A percentile compares a stretch with the other conserved stretches of the same genome.
These are phyloP conservation scores for Microthlaspi erraticum DNA, from an alignment of 345 rosid species.

Conservation along the genomic window DNA sequence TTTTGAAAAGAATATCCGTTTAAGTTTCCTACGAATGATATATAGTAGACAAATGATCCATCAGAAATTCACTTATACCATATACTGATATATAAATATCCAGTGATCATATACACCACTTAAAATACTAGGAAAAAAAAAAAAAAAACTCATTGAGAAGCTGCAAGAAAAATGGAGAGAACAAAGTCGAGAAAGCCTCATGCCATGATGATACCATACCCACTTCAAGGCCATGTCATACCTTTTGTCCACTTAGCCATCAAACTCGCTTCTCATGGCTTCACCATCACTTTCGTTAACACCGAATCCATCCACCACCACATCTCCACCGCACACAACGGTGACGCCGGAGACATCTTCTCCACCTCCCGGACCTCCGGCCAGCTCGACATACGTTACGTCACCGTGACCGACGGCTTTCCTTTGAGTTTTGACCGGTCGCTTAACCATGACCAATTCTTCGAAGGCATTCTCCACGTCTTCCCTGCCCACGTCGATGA, in stretches of 20 bases:
- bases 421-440: constrained; percentile 64
- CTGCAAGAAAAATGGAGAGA: constrained; percentile 21
- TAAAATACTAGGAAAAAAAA: constrained; percentile 4
- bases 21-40: background rate
- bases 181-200: constrained; percentile 46
- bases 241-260: constrained; percentile 63
- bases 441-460: constrained; percentile 65
- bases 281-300: constrained; percentile 73
- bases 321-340: constrained; percentile 43
- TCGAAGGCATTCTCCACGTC: constrained; percentile 57
- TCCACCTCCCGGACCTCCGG: constrained; percentile 40
- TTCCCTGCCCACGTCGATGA: constrained; percentile 62
- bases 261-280: constrained; percentile 71
- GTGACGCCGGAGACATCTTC: constrained; percentile 46
- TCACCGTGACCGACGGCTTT: constrained; percentile 60
- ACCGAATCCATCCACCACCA: constrained; percentile 64
- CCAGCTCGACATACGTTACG: constrained; percentile 58
- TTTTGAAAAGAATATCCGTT: background rate
- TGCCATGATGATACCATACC: constrained; percentile 58
- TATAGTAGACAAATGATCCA: background rate
- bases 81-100: constrained; percentile 23
- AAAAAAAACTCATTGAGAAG: background rate
- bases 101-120: constrained; percentile 2
- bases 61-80: background rate
- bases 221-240: constrained; percentile 73